Conservation (phyloP, 257 asterid genomes). For the Solanum lignicaule region DNA sequence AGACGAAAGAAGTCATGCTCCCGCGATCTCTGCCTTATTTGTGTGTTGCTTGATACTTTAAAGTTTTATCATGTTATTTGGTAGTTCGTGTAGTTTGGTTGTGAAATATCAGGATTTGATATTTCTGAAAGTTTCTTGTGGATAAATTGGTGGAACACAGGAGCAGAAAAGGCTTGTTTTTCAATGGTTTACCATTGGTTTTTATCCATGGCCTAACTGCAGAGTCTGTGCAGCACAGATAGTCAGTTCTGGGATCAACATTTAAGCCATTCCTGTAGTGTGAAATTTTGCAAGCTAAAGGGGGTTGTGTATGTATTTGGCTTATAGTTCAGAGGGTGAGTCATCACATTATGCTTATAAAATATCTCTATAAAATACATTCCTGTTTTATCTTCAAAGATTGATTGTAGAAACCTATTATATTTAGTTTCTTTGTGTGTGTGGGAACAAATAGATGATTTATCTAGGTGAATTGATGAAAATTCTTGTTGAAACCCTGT, state of each 20-base stretch:
- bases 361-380: neutral
- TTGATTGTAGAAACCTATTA: neutral
- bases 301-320: no score
- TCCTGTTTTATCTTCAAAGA: neutral
- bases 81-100: neutral
- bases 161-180: neutral
- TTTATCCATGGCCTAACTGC: neutral
- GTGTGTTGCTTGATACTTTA: neutral
- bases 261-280: neutral
- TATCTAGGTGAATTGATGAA: neutral
- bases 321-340: neutral
- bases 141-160: neutral
- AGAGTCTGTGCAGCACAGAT: no score
- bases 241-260: neutral
- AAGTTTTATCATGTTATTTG: neutral
- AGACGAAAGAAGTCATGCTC: neutral
- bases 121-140: neutral
- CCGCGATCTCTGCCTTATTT: neutral
- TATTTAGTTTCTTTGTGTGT: neutral
- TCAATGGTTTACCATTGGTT: neutral
- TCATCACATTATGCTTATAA: neutral
- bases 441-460: neutral
- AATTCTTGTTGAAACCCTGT: neutral
- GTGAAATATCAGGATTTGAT: neutral
- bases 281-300: no score